A percentile compares a stretch with the other conserved stretches of the same genome.
Evolutionary conservation across 306 rosid genomes (phyloP).

Genomic region (Quercus engelmannii): DNA sequence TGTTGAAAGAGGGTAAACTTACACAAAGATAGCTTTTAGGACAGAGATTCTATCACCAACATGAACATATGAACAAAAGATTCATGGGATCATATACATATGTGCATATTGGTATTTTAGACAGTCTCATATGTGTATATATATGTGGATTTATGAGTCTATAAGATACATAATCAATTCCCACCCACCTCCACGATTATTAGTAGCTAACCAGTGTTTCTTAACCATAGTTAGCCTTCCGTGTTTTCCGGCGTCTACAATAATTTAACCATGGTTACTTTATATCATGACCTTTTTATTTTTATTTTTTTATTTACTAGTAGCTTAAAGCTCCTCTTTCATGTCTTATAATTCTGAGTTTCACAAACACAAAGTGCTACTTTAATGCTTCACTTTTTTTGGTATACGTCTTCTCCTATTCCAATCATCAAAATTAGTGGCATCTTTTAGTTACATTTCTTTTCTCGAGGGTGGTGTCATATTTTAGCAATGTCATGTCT

Average conservation of each 20-base stretch:
- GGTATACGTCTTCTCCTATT: too few relatives aligned
- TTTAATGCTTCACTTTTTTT: too few relatives aligned
- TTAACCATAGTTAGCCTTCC: slow-evolving; percentile 55
- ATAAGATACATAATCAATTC: slow-evolving; percentile 9
- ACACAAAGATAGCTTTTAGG: slow-evolving; percentile 31
- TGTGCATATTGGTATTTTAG: neutral
- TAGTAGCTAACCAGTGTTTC: slow-evolving; percentile 23
- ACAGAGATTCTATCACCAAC: neutral
- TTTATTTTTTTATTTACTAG: neutral
- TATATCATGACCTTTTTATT: slow-evolving; percentile 7
- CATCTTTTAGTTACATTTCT: too few relatives aligned
- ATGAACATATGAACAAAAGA: neutral
- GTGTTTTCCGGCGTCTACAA: slow-evolving; percentile 10
- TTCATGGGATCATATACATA: slow-evolving; percentile 4
- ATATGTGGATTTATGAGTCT: too few relatives aligned
- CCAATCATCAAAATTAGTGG: too few relatives aligned
- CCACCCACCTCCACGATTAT: slow-evolving; percentile 14
- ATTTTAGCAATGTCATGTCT: too few relatives aligned
- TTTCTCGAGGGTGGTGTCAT: too few relatives aligned
- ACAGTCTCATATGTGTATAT: neutral
- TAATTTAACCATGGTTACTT: slow-evolving; percentile 54
- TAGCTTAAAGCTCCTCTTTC: neutral
- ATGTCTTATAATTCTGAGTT: neutral
- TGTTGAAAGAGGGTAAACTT: slow-evolving; percentile 25
- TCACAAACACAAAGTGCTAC: too few relatives aligned